phyloP scores from a whole-genome alignment of 2,329 filamentous ascomycete genomes.

The Claviceps monticola region DNA sequence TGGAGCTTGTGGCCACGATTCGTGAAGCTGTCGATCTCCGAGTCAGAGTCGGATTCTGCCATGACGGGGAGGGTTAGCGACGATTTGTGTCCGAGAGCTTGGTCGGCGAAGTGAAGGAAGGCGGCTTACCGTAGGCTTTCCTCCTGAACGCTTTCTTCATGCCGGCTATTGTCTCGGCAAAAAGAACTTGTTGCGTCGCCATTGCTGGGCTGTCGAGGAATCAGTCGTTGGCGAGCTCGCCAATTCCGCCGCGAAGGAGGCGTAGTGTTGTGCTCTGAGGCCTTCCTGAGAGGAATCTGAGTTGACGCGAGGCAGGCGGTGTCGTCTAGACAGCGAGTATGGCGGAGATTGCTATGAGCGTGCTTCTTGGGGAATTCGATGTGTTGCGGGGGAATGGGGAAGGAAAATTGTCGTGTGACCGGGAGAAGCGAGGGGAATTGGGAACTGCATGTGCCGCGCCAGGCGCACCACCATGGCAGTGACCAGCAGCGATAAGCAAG shows the following conservation, averaged over 20 bases:
- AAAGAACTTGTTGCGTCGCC: constrained; percentile 43
- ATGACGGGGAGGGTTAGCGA: constrained; percentile 11
- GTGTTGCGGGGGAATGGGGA: background rate
- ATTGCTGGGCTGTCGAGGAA: constrained; percentile 13
- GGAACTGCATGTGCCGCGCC: background rate
- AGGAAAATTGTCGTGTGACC: constrained; percentile 1
- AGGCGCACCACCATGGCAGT: background rate
- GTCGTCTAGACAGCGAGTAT: background rate
- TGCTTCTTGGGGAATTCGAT: background rate
- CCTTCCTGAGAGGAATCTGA: background rate
- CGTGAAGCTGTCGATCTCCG: constrained; percentile 51
- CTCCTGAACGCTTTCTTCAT: constrained; percentile 57
- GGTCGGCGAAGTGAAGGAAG: background rate
- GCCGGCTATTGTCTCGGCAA: constrained; percentile 51
- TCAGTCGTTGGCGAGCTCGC: background rate
- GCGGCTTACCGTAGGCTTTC: constrained; percentile 42
- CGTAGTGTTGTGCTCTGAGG: background rate
- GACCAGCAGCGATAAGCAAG: background rate
- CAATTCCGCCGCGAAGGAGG: background rate
- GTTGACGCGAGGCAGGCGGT: background rate
- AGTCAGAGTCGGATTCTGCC: constrained; percentile 66
- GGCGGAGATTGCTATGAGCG: background rate
- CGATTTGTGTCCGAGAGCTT: background rate
- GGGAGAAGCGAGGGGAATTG: constrained; percentile 1
- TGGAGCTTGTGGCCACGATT: constrained; percentile 73